These are phyloP conservation scores for Komagataella pseudopastoris DNA, from an alignment of 805 yeast species.

Conservation along the genomic window DNA sequence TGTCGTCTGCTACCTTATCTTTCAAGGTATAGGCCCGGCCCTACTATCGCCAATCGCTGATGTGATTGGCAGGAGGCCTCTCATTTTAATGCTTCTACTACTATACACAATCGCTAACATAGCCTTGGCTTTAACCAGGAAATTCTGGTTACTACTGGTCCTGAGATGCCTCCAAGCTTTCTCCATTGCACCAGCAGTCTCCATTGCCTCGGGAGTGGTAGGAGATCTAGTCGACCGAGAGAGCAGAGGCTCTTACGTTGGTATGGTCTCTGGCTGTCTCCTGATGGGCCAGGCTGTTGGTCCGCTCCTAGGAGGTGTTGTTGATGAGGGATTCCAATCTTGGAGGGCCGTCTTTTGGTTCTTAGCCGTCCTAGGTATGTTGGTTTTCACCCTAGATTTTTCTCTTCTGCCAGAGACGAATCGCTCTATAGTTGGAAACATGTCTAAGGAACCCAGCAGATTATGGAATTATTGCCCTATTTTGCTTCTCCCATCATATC, in stretches of 20 bases:
- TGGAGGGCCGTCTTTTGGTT: slow-evolving; percentile 68
- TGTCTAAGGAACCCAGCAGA: slow-evolving; percentile 5
- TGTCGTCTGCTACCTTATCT: slow-evolving; percentile 52
- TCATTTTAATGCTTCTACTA: slow-evolving; percentile 33
- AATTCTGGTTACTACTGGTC: slow-evolving; percentile 38
- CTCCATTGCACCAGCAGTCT: slow-evolving; percentile 61
- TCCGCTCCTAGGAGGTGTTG: slow-evolving; percentile 38
- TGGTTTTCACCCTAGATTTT: slow-evolving; percentile 17
- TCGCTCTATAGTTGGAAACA: slow-evolving; percentile 23
- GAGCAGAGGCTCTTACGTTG: slow-evolving; percentile 54
- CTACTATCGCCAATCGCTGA: slow-evolving; percentile 53
- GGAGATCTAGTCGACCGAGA: slow-evolving; percentile 50
- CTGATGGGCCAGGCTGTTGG: slow-evolving; percentile 61
- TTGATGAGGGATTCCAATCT: slow-evolving; percentile 27
- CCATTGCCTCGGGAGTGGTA: slow-evolving; percentile 49
- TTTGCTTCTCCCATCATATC: slow-evolving; percentile 1
- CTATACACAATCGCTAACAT: slow-evolving; percentile 42
- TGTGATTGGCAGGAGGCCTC: slow-evolving; percentile 51
- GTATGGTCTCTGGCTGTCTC: slow-evolving; percentile 43
- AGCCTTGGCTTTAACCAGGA: slow-evolving; percentile 41
- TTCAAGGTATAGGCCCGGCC: slow-evolving; percentile 61
- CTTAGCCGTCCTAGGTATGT: slow-evolving; percentile 45
- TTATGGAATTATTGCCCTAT: slow-evolving; percentile 4
- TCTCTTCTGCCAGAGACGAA: slow-evolving; percentile 26
- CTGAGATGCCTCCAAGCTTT: slow-evolving; percentile 58